Evolutionary conservation across 2,329 filamentous ascomycete species (phyloP), one percentile per base, ranked within the genome.

Genomic region (Nemania diffusa): DNA sequence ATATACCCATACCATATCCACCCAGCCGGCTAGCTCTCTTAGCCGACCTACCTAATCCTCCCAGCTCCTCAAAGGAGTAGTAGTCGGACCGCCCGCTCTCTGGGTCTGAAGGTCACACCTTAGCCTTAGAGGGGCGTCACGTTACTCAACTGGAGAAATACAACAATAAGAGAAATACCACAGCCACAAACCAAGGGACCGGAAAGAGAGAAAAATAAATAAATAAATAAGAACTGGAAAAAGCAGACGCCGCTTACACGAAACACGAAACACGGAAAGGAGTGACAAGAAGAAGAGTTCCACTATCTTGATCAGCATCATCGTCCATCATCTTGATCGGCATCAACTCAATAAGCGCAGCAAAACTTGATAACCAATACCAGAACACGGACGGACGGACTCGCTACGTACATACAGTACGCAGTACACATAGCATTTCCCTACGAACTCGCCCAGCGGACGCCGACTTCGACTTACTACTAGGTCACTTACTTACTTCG

Each of bases 41-140:
- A 65, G 66, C 66, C 63, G 66, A 69, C 67, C 64, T 70, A 65
- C 65, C 68, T 67, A 67, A 70, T 68, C 60, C 63, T 69, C 65
- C 53, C 63, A 58, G 29, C 34, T 57, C 27, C 65, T 62, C 63
- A 63, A 57, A 55, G 15, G 5, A 26, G 20, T 64, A 65, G 64
- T 48, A 68, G 68, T 70, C 68, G 65, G 65, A 64, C 68, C 68
- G 68, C 65, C 50, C 50, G 34, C 34, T 64, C 61, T 52, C 55
- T 44, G 29, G 57, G 48, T 22, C 50, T 56, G 34, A 6, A 37
- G 42, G 37, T 42, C 64, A 61, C 59, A 29, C 57, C n/a, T 15
- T 62, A 44, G 42, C 29, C 29, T 32, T 32, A 46, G 20, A 13
- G 53, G 53, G 48, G 15, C 55, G 58, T 62, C 59, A 65, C 62